These are phyloP conservation scores for Alternaria sp. DNA, from an alignment of 2,329 filamentous ascomycete species.

Conservation along the genomic window DNA sequence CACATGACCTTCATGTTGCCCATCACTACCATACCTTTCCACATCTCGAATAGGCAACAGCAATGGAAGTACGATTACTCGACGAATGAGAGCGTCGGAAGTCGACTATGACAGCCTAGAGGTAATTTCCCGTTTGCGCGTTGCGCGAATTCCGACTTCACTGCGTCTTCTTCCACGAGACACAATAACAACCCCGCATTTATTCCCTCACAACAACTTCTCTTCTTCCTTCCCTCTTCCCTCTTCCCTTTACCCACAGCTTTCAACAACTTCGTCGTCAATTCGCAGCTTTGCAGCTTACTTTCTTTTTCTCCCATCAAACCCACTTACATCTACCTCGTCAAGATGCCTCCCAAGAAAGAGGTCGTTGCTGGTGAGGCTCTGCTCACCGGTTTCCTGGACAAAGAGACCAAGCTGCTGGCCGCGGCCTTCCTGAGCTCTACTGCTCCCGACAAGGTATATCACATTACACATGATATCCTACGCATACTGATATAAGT, in stretches of 20 bases:
- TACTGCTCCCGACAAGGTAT: constrained; percentile 37
- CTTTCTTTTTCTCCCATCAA: background rate
- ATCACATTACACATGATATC: background rate
- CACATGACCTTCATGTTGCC: background rate
- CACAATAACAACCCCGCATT: constrained; percentile 4
- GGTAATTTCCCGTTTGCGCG: background rate
- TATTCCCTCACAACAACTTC: background rate
- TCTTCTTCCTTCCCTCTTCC: background rate
- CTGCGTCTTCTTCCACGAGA: constrained; percentile 1
- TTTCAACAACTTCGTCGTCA: background rate
- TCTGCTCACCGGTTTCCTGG: constrained; percentile 28
- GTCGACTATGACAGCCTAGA: background rate
- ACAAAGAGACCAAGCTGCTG: constrained; percentile 35
- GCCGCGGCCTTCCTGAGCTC: constrained; percentile 40
- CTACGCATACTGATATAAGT: background rate
- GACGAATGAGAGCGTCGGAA: background rate
- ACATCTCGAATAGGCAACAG: background rate
- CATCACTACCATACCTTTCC: background rate
- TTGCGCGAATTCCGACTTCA: constrained; percentile 10
- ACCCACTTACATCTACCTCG: background rate
- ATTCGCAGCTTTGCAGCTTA: background rate
- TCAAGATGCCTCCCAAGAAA: constrained; percentile 37
- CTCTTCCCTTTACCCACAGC: background rate
- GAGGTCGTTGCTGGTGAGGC: constrained; percentile 8
- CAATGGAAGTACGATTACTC: background rate